phyloP scores from a whole-genome alignment of 2,329 filamentous ascomycete species.

The Cordyceps pruinosa region DNA sequence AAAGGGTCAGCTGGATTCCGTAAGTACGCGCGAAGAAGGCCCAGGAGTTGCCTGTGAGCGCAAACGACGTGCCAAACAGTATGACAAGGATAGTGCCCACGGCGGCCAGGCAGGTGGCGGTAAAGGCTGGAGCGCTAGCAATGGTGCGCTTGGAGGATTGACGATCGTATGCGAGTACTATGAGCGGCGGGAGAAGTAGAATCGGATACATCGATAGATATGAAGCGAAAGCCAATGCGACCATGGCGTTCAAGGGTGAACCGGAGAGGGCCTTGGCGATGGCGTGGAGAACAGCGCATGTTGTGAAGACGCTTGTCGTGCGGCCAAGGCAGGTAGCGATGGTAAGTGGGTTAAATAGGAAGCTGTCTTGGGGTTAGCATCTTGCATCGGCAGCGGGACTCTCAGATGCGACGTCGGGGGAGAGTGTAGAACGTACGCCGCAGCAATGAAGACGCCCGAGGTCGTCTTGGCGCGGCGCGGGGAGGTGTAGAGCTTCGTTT shows the following conservation, averaged over 20 bases:
- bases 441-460: conserved; percentile 68
- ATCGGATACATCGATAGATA: conserved; percentile 91
- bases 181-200: conserved; percentile 74
- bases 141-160: conserved; percentile 30
- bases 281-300: conserved; percentile 77
- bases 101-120: conserved; percentile 43
- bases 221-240: conserved; percentile 78
- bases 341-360: conserved; percentile 91
- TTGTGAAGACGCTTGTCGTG: conserved; percentile 83
- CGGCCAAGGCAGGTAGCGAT: conserved; percentile 85
- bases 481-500: conserved; percentile 71
- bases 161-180: conserved; percentile 73
- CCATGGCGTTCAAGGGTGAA: conserved; percentile 66
- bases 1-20: conserved; percentile 82
- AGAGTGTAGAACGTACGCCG: conserved; percentile 51
- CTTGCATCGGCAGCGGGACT: neutral
- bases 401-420: neutral
- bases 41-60: conserved; percentile 72
- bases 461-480: conserved; percentile 68
- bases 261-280: conserved; percentile 74
- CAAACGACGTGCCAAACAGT: conserved; percentile 64
- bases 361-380: conserved; percentile 44
- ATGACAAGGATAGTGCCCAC: conserved; percentile 49
- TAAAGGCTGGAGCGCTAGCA: conserved; percentile 42
- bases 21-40: conserved; percentile 86